These are phyloP conservation scores for Tubosaeta sp. DNA, from an alignment of 768 basidiomycete species.

Conservation along the genomic window DNA sequence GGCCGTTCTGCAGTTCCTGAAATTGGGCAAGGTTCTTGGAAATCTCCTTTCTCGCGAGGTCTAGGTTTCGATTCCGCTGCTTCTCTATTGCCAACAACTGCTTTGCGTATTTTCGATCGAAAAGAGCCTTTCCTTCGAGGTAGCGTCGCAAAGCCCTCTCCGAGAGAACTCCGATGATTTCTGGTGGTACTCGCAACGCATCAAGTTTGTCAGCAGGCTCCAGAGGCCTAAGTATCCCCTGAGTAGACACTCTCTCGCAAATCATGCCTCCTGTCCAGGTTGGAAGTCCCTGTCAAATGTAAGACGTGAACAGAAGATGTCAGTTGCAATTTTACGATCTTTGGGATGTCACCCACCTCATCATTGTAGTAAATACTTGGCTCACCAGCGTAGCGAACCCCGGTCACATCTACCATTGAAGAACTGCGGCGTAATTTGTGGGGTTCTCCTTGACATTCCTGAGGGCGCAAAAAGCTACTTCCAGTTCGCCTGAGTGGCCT, in stretches of 20 bases:
- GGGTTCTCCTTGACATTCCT: slow-evolving; percentile 15
- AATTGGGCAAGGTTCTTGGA: slow-evolving; percentile 49
- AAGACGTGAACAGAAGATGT: slow-evolving; percentile 1
- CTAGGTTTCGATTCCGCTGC: slow-evolving; percentile 58
- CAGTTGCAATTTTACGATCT: neutral
- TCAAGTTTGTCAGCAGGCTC: slow-evolving; percentile 66
- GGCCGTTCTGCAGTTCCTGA: slow-evolving; percentile 19
- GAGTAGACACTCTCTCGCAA: slow-evolving; percentile 82
- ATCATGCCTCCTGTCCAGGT: slow-evolving; percentile 66
- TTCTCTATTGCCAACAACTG: slow-evolving; percentile 58
- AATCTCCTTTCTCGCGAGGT: slow-evolving; percentile 61
- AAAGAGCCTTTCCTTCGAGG: slow-evolving; percentile 52
- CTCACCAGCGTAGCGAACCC: slow-evolving; percentile 54
- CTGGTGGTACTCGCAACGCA: slow-evolving; percentile 60
- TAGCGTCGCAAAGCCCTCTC: slow-evolving; percentile 78
- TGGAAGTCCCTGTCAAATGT: slow-evolving; percentile 28
- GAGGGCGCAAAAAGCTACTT: neutral
- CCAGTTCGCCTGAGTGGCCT: slow-evolving; percentile 1
- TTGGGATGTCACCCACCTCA: slow-evolving; percentile 36
- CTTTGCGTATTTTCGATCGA: slow-evolving; percentile 64
- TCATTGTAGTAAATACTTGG: slow-evolving; percentile 48
- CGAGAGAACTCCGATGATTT: slow-evolving; percentile 69
- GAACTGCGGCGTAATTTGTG: slow-evolving; percentile 17
- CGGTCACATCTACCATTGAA: slow-evolving; percentile 9
- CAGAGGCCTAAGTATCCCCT: slow-evolving; percentile 76